These are phyloP conservation scores for Xanthoconium purpureum DNA, from an alignment of 768 basidiomycete genomes.

Conservation along the genomic window DNA sequence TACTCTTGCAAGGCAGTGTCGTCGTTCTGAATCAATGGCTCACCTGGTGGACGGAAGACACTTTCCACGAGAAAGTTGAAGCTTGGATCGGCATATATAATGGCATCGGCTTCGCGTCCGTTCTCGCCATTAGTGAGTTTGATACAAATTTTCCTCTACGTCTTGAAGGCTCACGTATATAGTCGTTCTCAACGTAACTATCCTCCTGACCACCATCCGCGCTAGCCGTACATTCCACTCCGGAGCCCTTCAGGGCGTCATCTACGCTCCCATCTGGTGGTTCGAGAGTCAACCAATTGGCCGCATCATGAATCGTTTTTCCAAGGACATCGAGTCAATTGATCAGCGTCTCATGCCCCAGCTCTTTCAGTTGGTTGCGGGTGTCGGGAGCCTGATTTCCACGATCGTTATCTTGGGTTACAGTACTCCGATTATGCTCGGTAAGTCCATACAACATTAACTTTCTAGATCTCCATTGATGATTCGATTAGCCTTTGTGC, in stretches of 20 bases:
- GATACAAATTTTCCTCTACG: not conserved
- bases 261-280: slow-evolving; percentile 29
- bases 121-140: slow-evolving; percentile 20
- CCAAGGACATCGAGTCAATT: slow-evolving; percentile 40
- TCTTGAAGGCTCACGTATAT: not conserved
- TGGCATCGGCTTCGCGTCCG: slow-evolving; percentile 22
- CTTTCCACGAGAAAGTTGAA: slow-evolving; percentile 21
- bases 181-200: slow-evolving; percentile 26
- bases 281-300: slow-evolving; percentile 38
- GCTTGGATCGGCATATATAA: slow-evolving; percentile 31
- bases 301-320: slow-evolving; percentile 47
- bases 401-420: slow-evolving; percentile 23
- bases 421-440: slow-evolving; percentile 32
- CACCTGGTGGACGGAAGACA: slow-evolving; percentile 30
- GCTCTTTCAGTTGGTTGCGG: slow-evolving; percentile 26
- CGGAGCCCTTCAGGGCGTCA: slow-evolving; percentile 20
- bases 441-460: slow-evolving; percentile 30
- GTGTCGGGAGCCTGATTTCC: slow-evolving; percentile 23
- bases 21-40: slow-evolving; percentile 30
- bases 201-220: slow-evolving; percentile 27
- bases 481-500: slow-evolving; percentile 15
- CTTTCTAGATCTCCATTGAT: slow-evolving; percentile 20
- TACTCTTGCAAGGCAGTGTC: slow-evolving; percentile 24
- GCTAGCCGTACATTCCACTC: slow-evolving; percentile 29
- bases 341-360: slow-evolving; percentile 37